These are phyloP conservation scores for Penicillium longicatenatum DNA, from an alignment of 495 filamentous ascomycete genomes.

Conservation along the genomic window DNA sequence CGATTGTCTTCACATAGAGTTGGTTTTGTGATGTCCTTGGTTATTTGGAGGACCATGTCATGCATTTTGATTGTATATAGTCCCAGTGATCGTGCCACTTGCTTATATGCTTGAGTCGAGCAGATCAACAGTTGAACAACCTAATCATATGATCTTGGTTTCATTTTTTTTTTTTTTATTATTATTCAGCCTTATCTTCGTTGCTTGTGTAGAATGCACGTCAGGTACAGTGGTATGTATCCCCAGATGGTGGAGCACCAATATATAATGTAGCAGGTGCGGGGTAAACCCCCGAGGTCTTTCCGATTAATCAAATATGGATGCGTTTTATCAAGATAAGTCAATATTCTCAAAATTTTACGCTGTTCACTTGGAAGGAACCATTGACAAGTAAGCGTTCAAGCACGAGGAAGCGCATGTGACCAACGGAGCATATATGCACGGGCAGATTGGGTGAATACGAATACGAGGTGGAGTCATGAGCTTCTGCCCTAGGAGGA, in stretches of 20 bases:
- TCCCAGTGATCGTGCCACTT: slow-evolving; percentile 11
- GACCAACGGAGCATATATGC: too few relatives aligned
- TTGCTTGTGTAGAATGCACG: too few relatives aligned
- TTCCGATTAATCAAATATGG: too few relatives aligned
- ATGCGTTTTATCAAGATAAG: too few relatives aligned
- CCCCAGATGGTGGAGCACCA: too few relatives aligned
- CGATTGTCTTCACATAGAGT: slow-evolving; percentile 26
- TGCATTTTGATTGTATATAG: slow-evolving; percentile 33
- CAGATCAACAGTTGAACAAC: slow-evolving; percentile 13
- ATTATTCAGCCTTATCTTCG: background rate
- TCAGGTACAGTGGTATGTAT: too few relatives aligned
- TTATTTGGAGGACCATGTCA: slow-evolving; percentile 17
- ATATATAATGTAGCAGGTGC: too few relatives aligned
- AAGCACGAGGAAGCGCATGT: background rate
- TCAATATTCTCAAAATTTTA: too few relatives aligned
- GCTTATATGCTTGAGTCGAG: slow-evolving; percentile 14
- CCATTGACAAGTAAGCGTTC: too few relatives aligned
- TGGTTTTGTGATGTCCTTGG: slow-evolving; percentile 15
- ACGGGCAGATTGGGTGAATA: too few relatives aligned
- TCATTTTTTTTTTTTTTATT: background rate
- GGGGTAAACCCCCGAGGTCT: too few relatives aligned
- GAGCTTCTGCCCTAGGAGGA: background rate
- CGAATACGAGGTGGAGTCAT: background rate
- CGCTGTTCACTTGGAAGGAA: too few relatives aligned
- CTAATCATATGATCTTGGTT: slow-evolving; percentile 22